A percentile compares a stretch with the other conserved stretches of the same genome.
Evolutionary conservation across 495 filamentous ascomycete genomes (phyloP).

Genomic region (Hyaloscypha variabilis): DNA sequence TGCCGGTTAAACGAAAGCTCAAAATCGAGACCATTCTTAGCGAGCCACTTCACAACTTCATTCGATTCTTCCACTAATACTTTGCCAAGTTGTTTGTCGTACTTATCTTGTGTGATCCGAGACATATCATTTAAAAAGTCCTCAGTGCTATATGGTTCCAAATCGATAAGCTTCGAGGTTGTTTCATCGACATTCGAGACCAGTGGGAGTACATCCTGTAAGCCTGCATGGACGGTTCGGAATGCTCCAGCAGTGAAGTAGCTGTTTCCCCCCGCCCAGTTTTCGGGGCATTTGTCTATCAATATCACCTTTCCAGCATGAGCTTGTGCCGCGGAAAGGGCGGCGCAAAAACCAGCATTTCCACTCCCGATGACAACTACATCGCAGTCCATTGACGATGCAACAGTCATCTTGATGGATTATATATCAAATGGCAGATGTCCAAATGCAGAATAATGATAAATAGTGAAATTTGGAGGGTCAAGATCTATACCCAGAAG

Average conservation of each 20-base stretch:
- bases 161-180: conserved; percentile 43
- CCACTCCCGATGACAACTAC: conserved; percentile 59
- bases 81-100: conserved; percentile 44
- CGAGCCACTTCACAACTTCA: conserved; percentile 56
- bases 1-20: conserved; percentile 64
- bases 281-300: conserved; percentile 53
- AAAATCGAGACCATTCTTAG: conserved; percentile 52
- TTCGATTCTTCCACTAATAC: conserved; percentile 50
- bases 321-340: conserved; percentile 46
- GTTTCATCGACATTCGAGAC: conserved; percentile 48
- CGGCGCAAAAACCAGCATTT: conserved; percentile 62
- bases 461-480: too few relatives aligned
- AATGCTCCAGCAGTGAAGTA: conserved; percentile 63
- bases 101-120: conserved; percentile 49
- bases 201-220: conserved; percentile 46
- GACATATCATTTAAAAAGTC: conserved; percentile 53
- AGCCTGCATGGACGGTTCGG: conserved; percentile 49
- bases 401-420: too few relatives aligned
- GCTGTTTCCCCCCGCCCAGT: conserved; percentile 59
- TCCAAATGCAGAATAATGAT: too few relatives aligned
- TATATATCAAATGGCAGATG: too few relatives aligned
- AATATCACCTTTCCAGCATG: conserved; percentile 44
- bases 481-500: too few relatives aligned
- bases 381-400: conserved; percentile 32
- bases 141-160: conserved; percentile 44